Evolutionary conservation across 2,329 filamentous ascomycete species (phyloP), one percentile per base, ranked within the genome.

Genomic region (Claviceps maximensis): DNA sequence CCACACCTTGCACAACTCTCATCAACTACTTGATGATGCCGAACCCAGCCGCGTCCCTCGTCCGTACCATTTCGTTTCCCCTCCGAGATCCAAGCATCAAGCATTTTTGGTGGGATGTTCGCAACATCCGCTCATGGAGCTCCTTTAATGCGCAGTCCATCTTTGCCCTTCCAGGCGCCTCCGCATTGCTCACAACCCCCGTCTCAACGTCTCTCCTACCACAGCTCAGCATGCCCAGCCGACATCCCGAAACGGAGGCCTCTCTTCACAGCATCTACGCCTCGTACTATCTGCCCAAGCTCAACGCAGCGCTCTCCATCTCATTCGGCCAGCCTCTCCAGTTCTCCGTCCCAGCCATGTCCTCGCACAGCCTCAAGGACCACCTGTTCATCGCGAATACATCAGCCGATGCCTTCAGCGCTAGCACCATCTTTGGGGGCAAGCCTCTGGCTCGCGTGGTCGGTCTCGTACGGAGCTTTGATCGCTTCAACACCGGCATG

Each of bases 61-160:
- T 95, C 40, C 85, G 85, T 63, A 86, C 84, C 59, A 80, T 91
- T 59, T 87, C 85, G 55, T 83, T 85, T 64, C 82, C 71, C 58
- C 74, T 75, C 62, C 80, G 75, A 58, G 86, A 82, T 66, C 83
- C 76, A 62, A 79, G 76, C 69, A 84, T 78, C 61, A 88, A 84
- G 67, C 83, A 95, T 72, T 95, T 91, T 69, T 97, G 91, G 91
- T 96, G 89, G 87, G 91, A 97, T 63, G 79, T 95, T 54, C 86
- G 91, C 60, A 91, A 94, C 65, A 75, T 96, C 59, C 82, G 87
- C 57, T 78, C 82, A 56, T 96, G 91, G 91, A 79, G 78, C 50
- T 78, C 81, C 60, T 96, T 96, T 77, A 87, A 80, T 58, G 73
- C 87, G 12, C 68, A 76, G 52, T 82, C 83, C 54, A 83, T 96